Conservation (phyloP, 2,329 filamentous ascomycete species). For the Aspergillus sp. region DNA sequence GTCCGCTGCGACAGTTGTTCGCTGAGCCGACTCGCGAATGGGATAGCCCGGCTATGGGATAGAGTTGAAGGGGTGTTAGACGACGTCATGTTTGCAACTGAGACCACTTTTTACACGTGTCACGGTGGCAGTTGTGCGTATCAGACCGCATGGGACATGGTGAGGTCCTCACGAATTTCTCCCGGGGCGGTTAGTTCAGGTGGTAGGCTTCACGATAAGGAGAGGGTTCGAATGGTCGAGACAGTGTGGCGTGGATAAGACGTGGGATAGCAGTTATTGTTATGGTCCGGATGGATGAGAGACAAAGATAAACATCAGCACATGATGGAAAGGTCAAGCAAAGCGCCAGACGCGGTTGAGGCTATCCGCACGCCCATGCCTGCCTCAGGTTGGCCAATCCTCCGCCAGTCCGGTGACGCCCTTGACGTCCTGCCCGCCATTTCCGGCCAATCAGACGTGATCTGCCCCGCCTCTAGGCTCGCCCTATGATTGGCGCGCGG, state of each 20-base stretch:
- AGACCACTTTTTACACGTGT: constrained; percentile 7
- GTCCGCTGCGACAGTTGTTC: constrained; percentile 37
- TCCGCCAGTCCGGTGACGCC: constrained; percentile 3
- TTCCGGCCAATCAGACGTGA: constrained; percentile 5
- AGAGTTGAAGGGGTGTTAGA: constrained; percentile 23
- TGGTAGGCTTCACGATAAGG: neutral
- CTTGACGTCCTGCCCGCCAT: constrained; percentile 16
- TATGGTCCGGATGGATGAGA: neutral
- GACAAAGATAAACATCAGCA: neutral
- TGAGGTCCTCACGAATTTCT: neutral
- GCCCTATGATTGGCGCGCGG: constrained; percentile 1
- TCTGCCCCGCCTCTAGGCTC: constrained; percentile 7
- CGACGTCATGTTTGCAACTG: constrained; percentile 22
- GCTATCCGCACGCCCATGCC: neutral
- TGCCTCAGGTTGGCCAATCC: no score
- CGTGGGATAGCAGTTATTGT: neutral
- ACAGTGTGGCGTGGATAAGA: neutral
- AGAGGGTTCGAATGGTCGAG: neutral
- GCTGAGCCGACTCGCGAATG: constrained; percentile 41
- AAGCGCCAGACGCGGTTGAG: neutral
- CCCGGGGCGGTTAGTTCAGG: neutral
- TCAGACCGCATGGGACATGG: neutral
- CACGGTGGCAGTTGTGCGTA: constrained; percentile 9
- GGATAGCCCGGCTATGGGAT: constrained; percentile 23
- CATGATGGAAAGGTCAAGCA: neutral